Evolutionary conservation across 2,329 filamentous ascomycete species (phyloP), one percentile per base, ranked within the genome.

Genomic region (Clonostachys sp.): DNA sequence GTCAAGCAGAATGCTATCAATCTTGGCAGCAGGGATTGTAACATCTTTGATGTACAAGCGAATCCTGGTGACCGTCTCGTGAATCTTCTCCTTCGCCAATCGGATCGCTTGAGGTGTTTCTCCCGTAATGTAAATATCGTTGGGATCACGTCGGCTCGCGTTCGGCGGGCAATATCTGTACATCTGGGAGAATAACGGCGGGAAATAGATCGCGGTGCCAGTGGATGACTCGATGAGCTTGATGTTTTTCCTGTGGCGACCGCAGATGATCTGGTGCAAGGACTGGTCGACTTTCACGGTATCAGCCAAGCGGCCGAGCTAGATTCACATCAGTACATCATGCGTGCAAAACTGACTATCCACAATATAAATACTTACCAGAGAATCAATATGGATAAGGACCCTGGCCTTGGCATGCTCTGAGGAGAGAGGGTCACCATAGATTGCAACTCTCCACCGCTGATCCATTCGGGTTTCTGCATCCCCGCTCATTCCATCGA

Each of bases 371-470:
- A 30, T 5, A 8, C 52, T 50, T 78, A 94, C 89, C 72, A 95
- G 82, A 68, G 91, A 89, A 66, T 99, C 94, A 63, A 99, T 97
- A 77, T 96, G 94, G 66, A 97, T 95, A 65, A 99, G 74, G 39
- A 96, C 85, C 55, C 94, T 83, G 16, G 92, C 96, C 77, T 99
- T 99, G 47, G 94, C 94, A 68, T 97, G 92, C 68, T 99, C 94
- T 30, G 90, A 87, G 55, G 91, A 96, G 71, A 97, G 84, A 68
- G 94, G 86, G 63, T 99, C 94, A 47, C 94, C 92, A 60, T 94
- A 99, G 54, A 99, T 95, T 57, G 90, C 88, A 51, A 96, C 86
- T 62, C 92, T 85, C 74, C 95, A 91, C 57, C 92, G 84, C 66
- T 94, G 89, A 65, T 96, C 91, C 58, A 89, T 86, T 56, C 88